Base-by-base conservation (phyloP, 257 asterid species). In the Paulownia fortunei region DNA sequence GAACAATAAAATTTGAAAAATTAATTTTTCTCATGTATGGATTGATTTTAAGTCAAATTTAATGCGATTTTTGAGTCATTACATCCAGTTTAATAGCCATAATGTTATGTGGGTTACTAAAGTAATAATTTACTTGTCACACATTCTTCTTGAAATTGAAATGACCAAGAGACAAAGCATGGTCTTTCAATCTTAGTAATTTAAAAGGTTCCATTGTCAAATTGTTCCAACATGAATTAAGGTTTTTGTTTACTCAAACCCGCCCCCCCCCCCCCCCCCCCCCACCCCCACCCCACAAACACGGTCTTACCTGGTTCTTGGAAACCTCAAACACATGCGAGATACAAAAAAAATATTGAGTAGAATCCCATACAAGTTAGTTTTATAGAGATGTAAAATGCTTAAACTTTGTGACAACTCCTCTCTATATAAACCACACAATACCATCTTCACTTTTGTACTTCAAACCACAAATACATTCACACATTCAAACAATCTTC, bases 381-480 rank as follows among this genome's bases (percentile, higher is more conserved):
- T 69, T 62, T 39, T 59, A 49, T n/a, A n/a, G 46, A 79, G 30
- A 47, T 79, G 49, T 46, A 23, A 55, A 79, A 76, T 76, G 56
- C 76, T 74, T 61, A 23, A 44, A 39, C 6, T 9, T 58, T 24
- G 51, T 56, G 24, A 46, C 46, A 77, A 66, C 15, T 26, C 81
- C 63, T 54, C 73, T 41, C 82, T 79, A 83, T 83, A 75, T 83
- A 83, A 83, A 83, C 79, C 65, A 32, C 83, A 62, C 58, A 69
- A 67, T 30, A 32, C 47, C 81, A 51, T 64, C 72, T 55, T 58
- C 77, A 71, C 32, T 51, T 15, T 13, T 27, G 19, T 27, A 59
- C 75, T 51, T 63, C 63, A 46, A 37, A 21, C 52, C 69, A 16
- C 76, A 68, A 56, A 51, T 1, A 47, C 23, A 19, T 19, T 19